Evolutionary conservation across 2,329 filamentous ascomycete genomes (phyloP), one percentile per base, ranked within the genome.

Genomic region (Fusarium gaditjirri): DNA sequence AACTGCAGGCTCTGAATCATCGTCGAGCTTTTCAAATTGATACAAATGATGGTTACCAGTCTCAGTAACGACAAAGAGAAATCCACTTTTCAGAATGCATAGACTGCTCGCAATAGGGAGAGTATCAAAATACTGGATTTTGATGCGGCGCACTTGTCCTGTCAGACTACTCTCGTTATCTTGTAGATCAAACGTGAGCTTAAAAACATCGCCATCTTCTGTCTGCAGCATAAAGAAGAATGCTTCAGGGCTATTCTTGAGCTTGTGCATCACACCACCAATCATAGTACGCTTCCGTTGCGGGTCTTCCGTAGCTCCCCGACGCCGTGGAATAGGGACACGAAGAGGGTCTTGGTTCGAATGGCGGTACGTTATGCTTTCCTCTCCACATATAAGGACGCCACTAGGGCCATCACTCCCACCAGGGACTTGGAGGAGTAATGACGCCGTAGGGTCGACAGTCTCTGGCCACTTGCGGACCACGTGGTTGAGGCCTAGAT

Each of bases 111-210:
- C 94, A 41, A 97, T 87, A 0, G 96, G 95, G 6, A 98, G 92
- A 0, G 96, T 99, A 77, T 99, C 97, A 76, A 98, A 99, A 81
- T 98, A 99, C 80, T 98, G 98, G 82, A 99, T 93, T 81, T 94
- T 96, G 63, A 99, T 84, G 62, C 91, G 88, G 76, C 89, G 89
- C 3, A 98, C 95, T 78, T 96, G 93, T 35, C 93, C 92, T 1
- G 93, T 95, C 1, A 91, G 86, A 65, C 93, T 91, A 16, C 92
- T 93, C 43, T 92, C 89, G 2, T 91, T 89, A 74, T 97, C 93
- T 73, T 95, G 88, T 90, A 98, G 95, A 72, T 98, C 94, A 65
- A 99, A 91, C 1, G 92, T 97, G 44, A 98, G 89, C 80, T 98
- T 98, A 87, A 99, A 98, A 8, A 99, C 85, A 80, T 99, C 97